These are phyloP conservation scores for Tricholoma furcatifolium DNA, from an alignment of 768 basidiomycete species.

Conservation along the genomic window DNA sequence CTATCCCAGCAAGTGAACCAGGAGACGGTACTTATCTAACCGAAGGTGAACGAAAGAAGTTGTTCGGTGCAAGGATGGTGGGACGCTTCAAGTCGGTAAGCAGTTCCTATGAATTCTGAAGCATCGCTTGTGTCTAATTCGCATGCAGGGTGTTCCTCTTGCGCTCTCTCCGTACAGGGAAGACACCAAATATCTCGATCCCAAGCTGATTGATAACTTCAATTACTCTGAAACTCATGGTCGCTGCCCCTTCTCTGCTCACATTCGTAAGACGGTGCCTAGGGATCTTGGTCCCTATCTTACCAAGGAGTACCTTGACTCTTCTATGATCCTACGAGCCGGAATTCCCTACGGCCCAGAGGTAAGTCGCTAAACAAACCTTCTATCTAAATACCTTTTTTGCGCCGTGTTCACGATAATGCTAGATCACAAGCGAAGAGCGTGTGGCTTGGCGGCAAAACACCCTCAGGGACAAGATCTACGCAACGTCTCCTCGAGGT, in stretches of 20 bases:
- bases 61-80: slow-evolving; percentile 28
- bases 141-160: slow-evolving; percentile 29
- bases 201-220: slow-evolving; percentile 29
- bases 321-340: slow-evolving; percentile 24
- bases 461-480: not conserved
- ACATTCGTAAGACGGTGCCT: slow-evolving; percentile 30
- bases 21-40: slow-evolving; percentile 6
- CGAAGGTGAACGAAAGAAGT: slow-evolving; percentile 16
- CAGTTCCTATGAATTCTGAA: not conserved
- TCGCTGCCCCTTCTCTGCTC: slow-evolving; percentile 32
- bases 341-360: slow-evolving; percentile 36
- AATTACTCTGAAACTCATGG: slow-evolving; percentile 10
- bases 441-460: not conserved
- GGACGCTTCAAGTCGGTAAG: slow-evolving; percentile 23
- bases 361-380: slow-evolving; percentile 9
- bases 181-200: slow-evolving; percentile 18
- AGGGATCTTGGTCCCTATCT: slow-evolving; percentile 23
- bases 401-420: not conserved
- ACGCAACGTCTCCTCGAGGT: slow-evolving; percentile 4
- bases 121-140: not conserved
- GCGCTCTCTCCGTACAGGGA: slow-evolving; percentile 25
- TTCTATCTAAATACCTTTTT: not conserved
- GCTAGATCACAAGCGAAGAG: not conserved
- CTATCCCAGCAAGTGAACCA: not conserved
- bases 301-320: slow-evolving; percentile 16